Base-by-base conservation (phyloP, 805 yeast species). In the Candida pini region DNA sequence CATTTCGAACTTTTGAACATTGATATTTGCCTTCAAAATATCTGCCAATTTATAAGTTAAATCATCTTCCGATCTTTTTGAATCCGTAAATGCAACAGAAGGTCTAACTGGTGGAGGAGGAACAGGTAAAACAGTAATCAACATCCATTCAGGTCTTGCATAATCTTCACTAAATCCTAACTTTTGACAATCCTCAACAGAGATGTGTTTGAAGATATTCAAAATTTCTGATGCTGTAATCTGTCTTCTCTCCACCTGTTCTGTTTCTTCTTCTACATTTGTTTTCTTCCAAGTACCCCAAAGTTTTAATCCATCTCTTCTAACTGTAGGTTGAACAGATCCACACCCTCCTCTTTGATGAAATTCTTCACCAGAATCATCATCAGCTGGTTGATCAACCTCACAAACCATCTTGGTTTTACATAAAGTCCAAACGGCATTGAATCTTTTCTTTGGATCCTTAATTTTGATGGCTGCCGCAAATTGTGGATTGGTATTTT, bases 21-120 rank as follows among this genome's bases (percentile, higher is more conserved):
- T 90, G 34, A 89, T 89, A 56, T 90, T 92, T 4, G 98, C 97
- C 62, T 92, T 92, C 53, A 92, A 66, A 33, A 92, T 89, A 71
- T 92, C 99, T 7, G 97, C 97, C 46, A 92, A 71, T 63, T 92
- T 92, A 60, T 89, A 92, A 2, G 99, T 92, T 64, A 92, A 81
- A 71, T 92, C 99, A 76, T 92, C 99, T 62, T 92, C 98, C 49
- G 97, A 97, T 66, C 98, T 80, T 42, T 95, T 96, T 9, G 97
- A 86, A 58, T 92, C 98, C 48, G 92, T 92, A 53, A 92, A 89
- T 2, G 98, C 96, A 66, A 92, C 92, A 17, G 96, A 85, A 9
- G 99, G 99, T 62, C 99, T 81, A 22, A 92, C 99, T 23, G 97
- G 97, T 43, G 99, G 99, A 33, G 99, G 99, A 28, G 99, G 99